Percentiles rank a stretch among this genome's conserved stretches.
phyloP scores from a whole-genome alignment of 169 alveolate species.

The Cryptosporidium xiaoi region DNA sequence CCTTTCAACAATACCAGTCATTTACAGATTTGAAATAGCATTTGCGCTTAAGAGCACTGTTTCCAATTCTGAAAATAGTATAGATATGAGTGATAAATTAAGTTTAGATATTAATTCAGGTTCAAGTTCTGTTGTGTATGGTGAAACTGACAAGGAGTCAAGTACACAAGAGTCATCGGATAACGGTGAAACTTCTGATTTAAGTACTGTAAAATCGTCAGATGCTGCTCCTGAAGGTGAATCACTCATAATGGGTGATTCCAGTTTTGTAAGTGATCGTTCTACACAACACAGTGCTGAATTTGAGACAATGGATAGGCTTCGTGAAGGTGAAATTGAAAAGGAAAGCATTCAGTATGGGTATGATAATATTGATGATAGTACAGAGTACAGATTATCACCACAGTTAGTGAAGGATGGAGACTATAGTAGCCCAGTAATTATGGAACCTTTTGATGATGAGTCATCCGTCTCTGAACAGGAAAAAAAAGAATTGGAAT shows the following conservation, averaged over 20 bases:
- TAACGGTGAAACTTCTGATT: not conserved
- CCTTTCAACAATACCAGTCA: not conserved
- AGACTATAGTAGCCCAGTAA: conserved; percentile 34
- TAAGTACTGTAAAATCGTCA: not conserved
- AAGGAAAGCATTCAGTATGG: conserved; percentile 25
- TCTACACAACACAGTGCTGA: not conserved
- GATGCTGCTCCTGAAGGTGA: conserved; percentile 52
- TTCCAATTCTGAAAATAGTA: not conserved
- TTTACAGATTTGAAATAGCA: not conserved
- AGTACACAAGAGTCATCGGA: not conserved
- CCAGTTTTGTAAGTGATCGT: not conserved
- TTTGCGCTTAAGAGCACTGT: not conserved
- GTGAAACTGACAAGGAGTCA: not conserved
- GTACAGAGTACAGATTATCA: conserved; percentile 9
- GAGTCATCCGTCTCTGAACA: not conserved
- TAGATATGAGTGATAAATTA: too few species aligned
- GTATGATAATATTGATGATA: conserved; percentile 22
- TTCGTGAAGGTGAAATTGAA: not conserved
- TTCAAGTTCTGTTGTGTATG: not conserved
- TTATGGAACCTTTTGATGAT: conserved; percentile 32
- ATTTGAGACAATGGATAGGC: not conserved
- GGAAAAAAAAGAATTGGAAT: not conserved
- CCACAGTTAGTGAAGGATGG: not conserved
- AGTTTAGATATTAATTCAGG: not conserved
- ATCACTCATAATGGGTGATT: conserved; percentile 24